phyloP scores from a whole-genome alignment of 306 rosid species.

The Cyclanthera cordifolia region DNA sequence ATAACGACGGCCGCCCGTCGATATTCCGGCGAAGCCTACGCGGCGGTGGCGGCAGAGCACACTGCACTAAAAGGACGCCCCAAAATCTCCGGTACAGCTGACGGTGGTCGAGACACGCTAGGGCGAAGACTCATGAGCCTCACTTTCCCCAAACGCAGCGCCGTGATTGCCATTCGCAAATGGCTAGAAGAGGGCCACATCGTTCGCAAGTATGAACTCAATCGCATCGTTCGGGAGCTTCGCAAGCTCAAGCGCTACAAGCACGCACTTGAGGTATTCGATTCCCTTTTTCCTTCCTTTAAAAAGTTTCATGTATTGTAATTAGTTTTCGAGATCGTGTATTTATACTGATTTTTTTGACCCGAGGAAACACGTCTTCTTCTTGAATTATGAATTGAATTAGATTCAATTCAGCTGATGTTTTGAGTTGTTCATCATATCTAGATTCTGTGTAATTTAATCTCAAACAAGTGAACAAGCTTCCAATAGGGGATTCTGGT shows the following conservation, averaged over 20 bases:
- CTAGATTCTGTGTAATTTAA: background rate
- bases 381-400: background rate
- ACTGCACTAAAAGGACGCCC: slow-evolving; percentile 7
- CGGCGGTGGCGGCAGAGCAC: too few relatives aligned
- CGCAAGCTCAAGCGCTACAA: slow-evolving; percentile 70
- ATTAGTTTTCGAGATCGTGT: background rate
- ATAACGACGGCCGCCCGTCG: too few relatives aligned
- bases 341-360: background rate
- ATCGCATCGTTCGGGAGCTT: slow-evolving; percentile 77
- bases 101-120: slow-evolving; percentile 52
- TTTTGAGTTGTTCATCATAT: background rate
- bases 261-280: slow-evolving; percentile 81
- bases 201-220: slow-evolving; percentile 69
- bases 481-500: too few relatives aligned
- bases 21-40: too few relatives aligned
- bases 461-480: too few relatives aligned
- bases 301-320: too few relatives aligned
- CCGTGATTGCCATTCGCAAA: slow-evolving; percentile 52
- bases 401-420: background rate
- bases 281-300: background rate
- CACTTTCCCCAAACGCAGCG: slow-evolving; percentile 65
- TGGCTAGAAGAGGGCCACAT: slow-evolving; percentile 79
- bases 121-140: slow-evolving; percentile 69
- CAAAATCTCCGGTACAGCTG: slow-evolving; percentile 5
- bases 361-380: background rate